Evolutionary conservation across 768 basidiomycete species (phyloP).

Genomic region (Lentinula guzmanii): DNA sequence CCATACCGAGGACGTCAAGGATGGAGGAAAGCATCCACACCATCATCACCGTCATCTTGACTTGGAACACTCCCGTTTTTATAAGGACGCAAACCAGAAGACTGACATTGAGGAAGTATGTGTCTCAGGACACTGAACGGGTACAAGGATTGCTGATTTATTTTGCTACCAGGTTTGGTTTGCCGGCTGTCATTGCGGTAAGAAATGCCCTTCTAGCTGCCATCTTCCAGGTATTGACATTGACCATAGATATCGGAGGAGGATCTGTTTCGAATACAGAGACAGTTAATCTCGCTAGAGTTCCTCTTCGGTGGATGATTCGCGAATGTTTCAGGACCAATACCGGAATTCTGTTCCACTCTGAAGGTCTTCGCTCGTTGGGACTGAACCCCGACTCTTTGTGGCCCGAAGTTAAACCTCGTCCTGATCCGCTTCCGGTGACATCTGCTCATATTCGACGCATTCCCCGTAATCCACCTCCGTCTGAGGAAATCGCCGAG

Average conservation of each 20-base stretch:
- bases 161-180: slow-evolving; percentile 1
- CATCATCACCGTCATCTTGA: background rate
- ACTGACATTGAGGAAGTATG: slow-evolving; percentile 7
- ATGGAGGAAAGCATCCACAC: background rate
- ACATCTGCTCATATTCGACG: slow-evolving; percentile 17
- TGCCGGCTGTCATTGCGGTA: slow-evolving; percentile 26
- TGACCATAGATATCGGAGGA: slow-evolving; percentile 24
- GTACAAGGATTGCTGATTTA: background rate
- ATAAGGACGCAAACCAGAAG: background rate
- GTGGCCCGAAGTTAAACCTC: slow-evolving; percentile 33
- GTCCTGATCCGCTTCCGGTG: slow-evolving; percentile 28
- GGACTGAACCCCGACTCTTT: slow-evolving; percentile 43
- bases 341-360: slow-evolving; percentile 56
- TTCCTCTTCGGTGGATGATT: slow-evolving; percentile 75
- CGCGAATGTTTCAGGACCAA: slow-evolving; percentile 52
- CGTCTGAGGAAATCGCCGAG: slow-evolving; percentile 10
- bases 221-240: background rate
- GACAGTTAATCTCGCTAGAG: slow-evolving; percentile 58
- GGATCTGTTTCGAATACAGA: slow-evolving; percentile 21
- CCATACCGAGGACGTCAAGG: background rate
- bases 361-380: slow-evolving; percentile 35
- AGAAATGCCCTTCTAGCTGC: slow-evolving; percentile 8
- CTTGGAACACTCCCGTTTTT: background rate
- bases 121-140: background rate
- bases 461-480: slow-evolving; percentile 12